Evolutionary conservation across 768 basidiomycete genomes (phyloP).

Genomic region (Auriscalpium microsporum): DNA sequence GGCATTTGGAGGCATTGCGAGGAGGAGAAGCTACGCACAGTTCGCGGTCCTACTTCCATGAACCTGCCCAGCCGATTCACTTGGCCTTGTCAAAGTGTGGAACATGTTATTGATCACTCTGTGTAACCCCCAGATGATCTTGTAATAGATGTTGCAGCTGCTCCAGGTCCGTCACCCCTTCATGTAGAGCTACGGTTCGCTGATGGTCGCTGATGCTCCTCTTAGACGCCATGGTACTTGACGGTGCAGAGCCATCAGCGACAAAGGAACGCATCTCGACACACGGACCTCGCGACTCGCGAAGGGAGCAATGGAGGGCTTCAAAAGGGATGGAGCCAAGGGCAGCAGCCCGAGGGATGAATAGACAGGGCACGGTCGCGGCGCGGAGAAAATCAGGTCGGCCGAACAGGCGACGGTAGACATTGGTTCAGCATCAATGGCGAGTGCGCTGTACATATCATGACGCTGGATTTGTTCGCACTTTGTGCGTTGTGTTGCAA

Average conservation of each 20-base stretch:
- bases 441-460: neutral
- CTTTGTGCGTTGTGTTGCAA: neutral
- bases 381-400: conserved; percentile 62
- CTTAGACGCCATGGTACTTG: conserved; percentile 48
- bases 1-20: conserved; percentile 28
- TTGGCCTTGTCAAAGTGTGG: conserved; percentile 10
- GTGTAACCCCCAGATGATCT: neutral
- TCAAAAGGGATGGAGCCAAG: conserved; percentile 65
- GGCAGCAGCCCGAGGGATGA: conserved; percentile 46
- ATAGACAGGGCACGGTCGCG: conserved; percentile 55
- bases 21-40: conserved; percentile 46
- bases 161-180: neutral
- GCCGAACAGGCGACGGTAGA: conserved; percentile 61
- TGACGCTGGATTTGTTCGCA: too few relatives aligned
- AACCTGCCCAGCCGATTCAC: conserved; percentile 25
- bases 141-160: neutral
- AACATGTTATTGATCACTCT: conserved; percentile 1
- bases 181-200: neutral
- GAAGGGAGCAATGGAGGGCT: conserved; percentile 74
- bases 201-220: neutral
- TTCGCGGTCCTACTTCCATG: too few relatives aligned
- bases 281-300: conserved; percentile 67
- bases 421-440: neutral
- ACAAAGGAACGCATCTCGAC: conserved; percentile 52
- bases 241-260: conserved; percentile 27